phyloP scores from a whole-genome alignment of 106 monocot species.

The Triglochin maritima region DNA sequence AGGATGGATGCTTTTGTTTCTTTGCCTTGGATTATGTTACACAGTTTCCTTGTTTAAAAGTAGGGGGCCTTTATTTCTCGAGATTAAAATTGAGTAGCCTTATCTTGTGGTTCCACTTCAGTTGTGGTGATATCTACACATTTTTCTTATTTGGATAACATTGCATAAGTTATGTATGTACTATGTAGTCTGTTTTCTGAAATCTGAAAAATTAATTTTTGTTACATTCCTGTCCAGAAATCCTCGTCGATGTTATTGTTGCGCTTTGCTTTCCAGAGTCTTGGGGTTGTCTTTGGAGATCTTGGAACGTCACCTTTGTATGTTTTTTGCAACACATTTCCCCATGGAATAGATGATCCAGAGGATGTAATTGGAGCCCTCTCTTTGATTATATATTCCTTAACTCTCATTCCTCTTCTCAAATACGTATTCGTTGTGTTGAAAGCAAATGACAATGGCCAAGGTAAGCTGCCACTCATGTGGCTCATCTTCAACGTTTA shows the following conservation, averaged over 20 bases:
- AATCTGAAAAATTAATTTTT: not conserved
- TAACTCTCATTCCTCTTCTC: constrained; percentile 76
- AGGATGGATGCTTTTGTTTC: no score
- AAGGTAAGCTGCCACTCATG: constrained; percentile 47
- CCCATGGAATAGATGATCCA: constrained; percentile 49
- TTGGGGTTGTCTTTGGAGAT: constrained; percentile 92
- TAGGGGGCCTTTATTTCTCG: no score
- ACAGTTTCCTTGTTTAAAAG: no score
- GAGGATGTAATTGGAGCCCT: constrained; percentile 94
- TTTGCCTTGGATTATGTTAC: no score
- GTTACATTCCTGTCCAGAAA: constrained; percentile 43
- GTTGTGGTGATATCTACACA: no score
- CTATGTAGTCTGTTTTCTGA: not conserved
- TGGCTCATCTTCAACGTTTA: not conserved
- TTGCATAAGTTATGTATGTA: no score
- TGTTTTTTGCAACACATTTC: constrained; percentile 88
- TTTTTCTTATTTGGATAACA: no score
- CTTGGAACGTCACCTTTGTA: constrained; percentile 90
- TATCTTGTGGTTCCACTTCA: no score
- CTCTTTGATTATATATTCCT: constrained; percentile 89
- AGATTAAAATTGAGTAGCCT: no score
- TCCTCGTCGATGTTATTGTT: constrained; percentile 48
- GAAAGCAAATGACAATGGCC: constrained; percentile 89
- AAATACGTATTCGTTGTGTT: constrained; percentile 85
- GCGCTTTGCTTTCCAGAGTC: constrained; percentile 78